Evolutionary conservation across 2,329 filamentous ascomycete species (phyloP).

Genomic region (Pseudogymnoascus sp.): DNA sequence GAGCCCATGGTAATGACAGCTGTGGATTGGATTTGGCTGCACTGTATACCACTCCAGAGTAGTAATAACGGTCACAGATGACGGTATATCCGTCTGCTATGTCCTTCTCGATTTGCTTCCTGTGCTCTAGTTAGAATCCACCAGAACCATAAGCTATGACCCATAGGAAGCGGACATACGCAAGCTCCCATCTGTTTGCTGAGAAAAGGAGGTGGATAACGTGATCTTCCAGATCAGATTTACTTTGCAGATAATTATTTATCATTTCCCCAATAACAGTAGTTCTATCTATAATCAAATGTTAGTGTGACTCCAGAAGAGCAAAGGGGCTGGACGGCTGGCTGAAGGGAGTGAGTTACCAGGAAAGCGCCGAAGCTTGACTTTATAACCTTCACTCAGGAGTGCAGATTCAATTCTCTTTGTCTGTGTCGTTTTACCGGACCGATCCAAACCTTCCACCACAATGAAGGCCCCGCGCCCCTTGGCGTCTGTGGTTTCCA

Average conservation of each 20-base stretch:
- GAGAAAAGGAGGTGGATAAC: slow-evolving; percentile 67
- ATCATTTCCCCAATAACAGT: slow-evolving; percentile 65
- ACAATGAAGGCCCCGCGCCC: slow-evolving; percentile 56
- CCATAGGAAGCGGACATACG: slow-evolving; percentile 15
- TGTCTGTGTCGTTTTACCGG: slow-evolving; percentile 69
- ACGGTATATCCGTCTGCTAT: slow-evolving; percentile 65
- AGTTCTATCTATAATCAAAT: slow-evolving; percentile 46
- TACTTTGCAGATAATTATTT: slow-evolving; percentile 54
- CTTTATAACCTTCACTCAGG: slow-evolving; percentile 40
- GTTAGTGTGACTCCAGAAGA: slow-evolving; percentile 10
- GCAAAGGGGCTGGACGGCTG: background rate
- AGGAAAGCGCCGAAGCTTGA: slow-evolving; percentile 59
- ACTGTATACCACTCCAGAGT: slow-evolving; percentile 88
- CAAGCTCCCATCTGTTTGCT: slow-evolving; percentile 62
- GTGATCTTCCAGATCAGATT: slow-evolving; percentile 58
- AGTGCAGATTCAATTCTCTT: slow-evolving; percentile 48
- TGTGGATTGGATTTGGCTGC: slow-evolving; percentile 73
- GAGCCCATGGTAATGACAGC: slow-evolving; percentile 71
- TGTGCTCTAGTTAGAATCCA: slow-evolving; percentile 21
- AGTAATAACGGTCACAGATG: slow-evolving; percentile 88
- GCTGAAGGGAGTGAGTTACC: slow-evolving; percentile 35
- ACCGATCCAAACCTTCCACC: slow-evolving; percentile 64
- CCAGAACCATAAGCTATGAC: slow-evolving; percentile 25
- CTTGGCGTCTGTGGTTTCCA: background rate
- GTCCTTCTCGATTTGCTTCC: slow-evolving; percentile 44